Conservation (phyloP, 805 yeast genomes). For the Wickerhamomyces bisporus region DNA sequence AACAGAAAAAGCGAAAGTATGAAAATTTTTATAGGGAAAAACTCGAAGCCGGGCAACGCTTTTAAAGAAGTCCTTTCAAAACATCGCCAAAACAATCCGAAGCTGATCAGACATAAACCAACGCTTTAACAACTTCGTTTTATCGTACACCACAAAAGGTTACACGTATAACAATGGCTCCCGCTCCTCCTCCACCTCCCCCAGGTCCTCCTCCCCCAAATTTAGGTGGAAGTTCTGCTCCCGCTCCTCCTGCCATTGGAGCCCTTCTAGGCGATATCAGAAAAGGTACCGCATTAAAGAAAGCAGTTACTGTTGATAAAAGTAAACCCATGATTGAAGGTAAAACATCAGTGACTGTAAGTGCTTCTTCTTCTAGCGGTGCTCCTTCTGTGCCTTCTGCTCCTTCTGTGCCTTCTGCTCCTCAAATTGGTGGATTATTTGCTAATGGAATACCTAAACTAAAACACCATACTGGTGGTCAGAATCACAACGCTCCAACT, state of each 20-base stretch:
- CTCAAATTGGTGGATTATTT: slow-evolving; percentile 20
- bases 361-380: slow-evolving; percentile 30
- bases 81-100: too few relatives aligned
- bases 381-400: slow-evolving; percentile 15
- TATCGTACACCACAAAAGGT: too few relatives aligned
- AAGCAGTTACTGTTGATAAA: slow-evolving; percentile 63
- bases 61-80: too few relatives aligned
- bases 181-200: slow-evolving; percentile 57
- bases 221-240: slow-evolving; percentile 30
- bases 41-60: too few relatives aligned
- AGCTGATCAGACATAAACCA: too few relatives aligned
- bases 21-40: too few relatives aligned
- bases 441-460: slow-evolving; percentile 23
- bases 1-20: too few relatives aligned
- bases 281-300: slow-evolving; percentile 57
- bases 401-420: slow-evolving; percentile 12
- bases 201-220: slow-evolving; percentile 60
- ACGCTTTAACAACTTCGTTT: too few relatives aligned
- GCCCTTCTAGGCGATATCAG: slow-evolving; percentile 78
- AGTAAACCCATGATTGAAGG: slow-evolving; percentile 52
- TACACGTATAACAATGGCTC: neutral
- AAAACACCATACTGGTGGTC: slow-evolving; percentile 16
- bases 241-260: slow-evolving; percentile 29
- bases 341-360: slow-evolving; percentile 23
- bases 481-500: slow-evolving; percentile 3